Percentiles rank a stretch among this genome's conserved stretches.
Conservation (phyloP, 1,284 basidiomycete genomes). For the Tilletia setariae region DNA sequence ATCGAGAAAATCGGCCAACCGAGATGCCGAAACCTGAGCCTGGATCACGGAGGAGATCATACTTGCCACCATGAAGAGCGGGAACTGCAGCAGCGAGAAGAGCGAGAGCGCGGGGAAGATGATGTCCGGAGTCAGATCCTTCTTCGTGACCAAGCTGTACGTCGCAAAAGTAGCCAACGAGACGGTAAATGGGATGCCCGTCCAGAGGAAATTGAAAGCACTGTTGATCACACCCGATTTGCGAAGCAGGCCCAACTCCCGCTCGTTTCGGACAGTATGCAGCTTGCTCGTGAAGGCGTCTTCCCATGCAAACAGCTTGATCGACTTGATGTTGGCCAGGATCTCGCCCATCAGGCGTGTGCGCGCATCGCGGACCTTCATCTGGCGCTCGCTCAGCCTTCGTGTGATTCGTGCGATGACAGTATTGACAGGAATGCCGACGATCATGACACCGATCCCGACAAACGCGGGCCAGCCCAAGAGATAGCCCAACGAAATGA, state of each 20-base stretch:
- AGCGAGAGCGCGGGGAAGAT: conserved; percentile 92
- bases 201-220: conserved; percentile 52
- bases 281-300: conserved; percentile 75
- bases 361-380: conserved; percentile 73
- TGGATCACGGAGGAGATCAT: conserved; percentile 63
- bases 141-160: conserved; percentile 68
- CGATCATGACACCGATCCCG: conserved; percentile 80
- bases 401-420: conserved; percentile 62
- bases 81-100: conserved; percentile 85
- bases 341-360: conserved; percentile 59
- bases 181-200: conserved; percentile 62
- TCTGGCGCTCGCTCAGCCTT: conserved; percentile 76
- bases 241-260: conserved; percentile 73
- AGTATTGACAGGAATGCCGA: conserved; percentile 36
- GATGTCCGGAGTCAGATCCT: conserved; percentile 79
- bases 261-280: conserved; percentile 73
- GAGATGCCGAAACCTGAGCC: conserved; percentile 77
- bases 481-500: conserved; percentile 80
- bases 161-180: conserved; percentile 72
- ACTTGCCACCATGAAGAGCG: conserved; percentile 70
- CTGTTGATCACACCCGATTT: conserved; percentile 28
- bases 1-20: conserved; percentile 72
- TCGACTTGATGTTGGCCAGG: conserved; percentile 75
- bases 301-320: conserved; percentile 67
- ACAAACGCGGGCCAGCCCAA: conserved; percentile 89